Conservation (phyloP, 768 basidiomycete species). For the Gymnopilus junonius region DNA sequence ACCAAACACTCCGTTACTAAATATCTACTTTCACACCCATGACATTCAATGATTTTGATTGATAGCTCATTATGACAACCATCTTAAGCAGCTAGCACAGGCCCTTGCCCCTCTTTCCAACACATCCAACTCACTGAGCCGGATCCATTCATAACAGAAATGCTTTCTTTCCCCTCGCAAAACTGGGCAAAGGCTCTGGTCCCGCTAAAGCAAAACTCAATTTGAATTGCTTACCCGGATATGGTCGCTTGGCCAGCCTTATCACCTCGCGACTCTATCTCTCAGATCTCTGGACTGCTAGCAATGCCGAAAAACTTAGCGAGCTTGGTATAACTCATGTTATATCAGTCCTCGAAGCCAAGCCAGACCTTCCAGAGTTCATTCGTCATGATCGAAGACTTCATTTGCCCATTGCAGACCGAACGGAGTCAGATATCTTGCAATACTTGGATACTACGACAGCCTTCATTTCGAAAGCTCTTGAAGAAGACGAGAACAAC, state of each 20-base stretch:
- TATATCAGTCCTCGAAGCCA: slow-evolving; percentile 62
- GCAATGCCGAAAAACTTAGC: slow-evolving; percentile 47
- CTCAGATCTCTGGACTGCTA: slow-evolving; percentile 63
- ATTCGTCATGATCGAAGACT: slow-evolving; percentile 48
- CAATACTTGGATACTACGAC: slow-evolving; percentile 40
- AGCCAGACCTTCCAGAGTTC: slow-evolving; percentile 46
- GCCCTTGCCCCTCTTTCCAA: background rate
- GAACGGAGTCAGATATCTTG: slow-evolving; percentile 33
- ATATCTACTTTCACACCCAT: slow-evolving; percentile 1
- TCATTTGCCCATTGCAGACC: slow-evolving; percentile 49
- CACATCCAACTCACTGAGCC: background rate
- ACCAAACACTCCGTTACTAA: background rate
- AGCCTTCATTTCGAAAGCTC: slow-evolving; percentile 36
- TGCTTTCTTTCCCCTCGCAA: slow-evolving; percentile 40
- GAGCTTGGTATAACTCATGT: slow-evolving; percentile 75
- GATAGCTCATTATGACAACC: slow-evolving; percentile 7
- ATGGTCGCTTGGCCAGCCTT: slow-evolving; percentile 36
- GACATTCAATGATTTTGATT: background rate
- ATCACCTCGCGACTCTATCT: slow-evolving; percentile 61
- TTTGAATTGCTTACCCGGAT: slow-evolving; percentile 10
- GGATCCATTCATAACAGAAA: slow-evolving; percentile 12
- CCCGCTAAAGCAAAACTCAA: slow-evolving; percentile 8
- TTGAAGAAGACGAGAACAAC: slow-evolving; percentile 38
- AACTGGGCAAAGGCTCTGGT: slow-evolving; percentile 31
- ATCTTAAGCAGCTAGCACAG: background rate